Evolutionary conservation across 2,329 filamentous ascomycete species (phyloP).

Genomic region (Pestalotiopsis sp.): DNA sequence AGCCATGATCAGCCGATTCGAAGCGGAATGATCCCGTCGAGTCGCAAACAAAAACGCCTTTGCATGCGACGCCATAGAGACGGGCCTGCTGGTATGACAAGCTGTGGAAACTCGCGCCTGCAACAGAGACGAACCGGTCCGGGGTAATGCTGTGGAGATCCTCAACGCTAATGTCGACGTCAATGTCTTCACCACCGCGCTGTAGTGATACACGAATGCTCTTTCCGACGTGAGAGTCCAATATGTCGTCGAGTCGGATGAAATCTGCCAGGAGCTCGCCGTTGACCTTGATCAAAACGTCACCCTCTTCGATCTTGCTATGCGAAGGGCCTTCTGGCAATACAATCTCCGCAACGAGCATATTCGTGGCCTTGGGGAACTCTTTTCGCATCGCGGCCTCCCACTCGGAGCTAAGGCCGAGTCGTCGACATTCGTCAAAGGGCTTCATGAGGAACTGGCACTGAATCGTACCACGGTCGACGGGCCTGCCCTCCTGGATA

Average conservation of each 20-base stretch:
- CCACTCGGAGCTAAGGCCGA: conserved; percentile 83
- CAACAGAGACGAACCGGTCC: conserved; percentile 91
- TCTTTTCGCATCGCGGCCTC: conserved; percentile 80
- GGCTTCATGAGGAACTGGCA: conserved; percentile 96
- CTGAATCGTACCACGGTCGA: conserved; percentile 95
- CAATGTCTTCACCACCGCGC: conserved; percentile 83
- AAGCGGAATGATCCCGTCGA: conserved; percentile 94
- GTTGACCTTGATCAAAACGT: conserved; percentile 92
- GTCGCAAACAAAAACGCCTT: conserved; percentile 94
- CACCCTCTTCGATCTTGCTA: conserved; percentile 87
- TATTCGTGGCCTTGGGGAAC: conserved; percentile 92
- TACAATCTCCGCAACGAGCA: conserved; percentile 95
- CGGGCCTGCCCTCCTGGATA: conserved; percentile 72
- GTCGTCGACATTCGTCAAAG: conserved; percentile 91
- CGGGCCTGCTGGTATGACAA: conserved; percentile 98
- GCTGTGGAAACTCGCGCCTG: conserved; percentile 92
- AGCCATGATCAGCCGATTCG: conserved; percentile 86
- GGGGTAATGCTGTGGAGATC: conserved; percentile 94
- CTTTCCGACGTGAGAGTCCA: conserved; percentile 83
- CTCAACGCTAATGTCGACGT: conserved; percentile 82
- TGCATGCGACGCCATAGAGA: conserved; percentile 87
- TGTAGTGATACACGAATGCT: conserved; percentile 82
- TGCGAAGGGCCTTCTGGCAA: conserved; percentile 88
- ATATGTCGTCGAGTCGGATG: conserved; percentile 83
- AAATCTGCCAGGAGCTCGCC: conserved; percentile 92